These are phyloP conservation scores for Trypanosoma cruzi DNA, from an alignment of 208 protist species.

Conservation along the genomic window DNA sequence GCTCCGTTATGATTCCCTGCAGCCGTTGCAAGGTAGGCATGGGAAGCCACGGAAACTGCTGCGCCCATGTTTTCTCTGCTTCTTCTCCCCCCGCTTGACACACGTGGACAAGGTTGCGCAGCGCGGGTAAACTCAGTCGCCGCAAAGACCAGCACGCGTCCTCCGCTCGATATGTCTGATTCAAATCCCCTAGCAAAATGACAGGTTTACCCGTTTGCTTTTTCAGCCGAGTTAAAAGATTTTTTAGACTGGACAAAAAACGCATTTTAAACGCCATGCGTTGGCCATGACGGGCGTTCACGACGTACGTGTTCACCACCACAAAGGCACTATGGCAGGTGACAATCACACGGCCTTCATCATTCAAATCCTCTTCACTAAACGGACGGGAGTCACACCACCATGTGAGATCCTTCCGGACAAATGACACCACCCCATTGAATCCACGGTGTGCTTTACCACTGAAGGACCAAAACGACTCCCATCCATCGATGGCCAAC, in stretches of 20 bases:
- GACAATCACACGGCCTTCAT: constrained; percentile 83
- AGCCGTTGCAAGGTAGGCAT: constrained; percentile 5
- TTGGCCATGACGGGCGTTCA: constrained; percentile 67
- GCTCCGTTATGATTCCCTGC: constrained; percentile 15
- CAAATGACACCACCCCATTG: constrained; percentile 90
- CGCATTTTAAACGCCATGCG: constrained; percentile 59
- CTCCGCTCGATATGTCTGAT: constrained; percentile 79
- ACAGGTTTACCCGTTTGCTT: constrained; percentile 56
- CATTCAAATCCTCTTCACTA: constrained; percentile 62
- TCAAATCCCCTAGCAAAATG: constrained; percentile 84
- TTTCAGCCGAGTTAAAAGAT: constrained; percentile 43
- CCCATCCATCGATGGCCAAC: constrained; percentile 65
- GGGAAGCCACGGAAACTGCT: constrained; percentile 19
- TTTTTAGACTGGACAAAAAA: constrained; percentile 56
- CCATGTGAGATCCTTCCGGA: constrained; percentile 60
- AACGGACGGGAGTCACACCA: constrained; percentile 72
- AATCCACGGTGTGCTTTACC: constrained; percentile 69
- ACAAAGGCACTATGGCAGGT: constrained; percentile 79
- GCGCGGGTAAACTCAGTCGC: constrained; percentile 47
- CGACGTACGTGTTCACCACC: constrained; percentile 90
- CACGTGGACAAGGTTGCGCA: constrained; percentile 32
- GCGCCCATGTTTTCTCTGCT: constrained; percentile 40
- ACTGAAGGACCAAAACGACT: constrained; percentile 87
- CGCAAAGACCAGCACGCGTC: constrained; percentile 78
- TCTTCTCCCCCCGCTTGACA: constrained; percentile 14